A percentile compares a stretch with the other conserved stretches of the same genome.
phyloP scores from a whole-genome alignment of 2,329 filamentous ascomycete genomes.

The Parastagonospora avenae region DNA sequence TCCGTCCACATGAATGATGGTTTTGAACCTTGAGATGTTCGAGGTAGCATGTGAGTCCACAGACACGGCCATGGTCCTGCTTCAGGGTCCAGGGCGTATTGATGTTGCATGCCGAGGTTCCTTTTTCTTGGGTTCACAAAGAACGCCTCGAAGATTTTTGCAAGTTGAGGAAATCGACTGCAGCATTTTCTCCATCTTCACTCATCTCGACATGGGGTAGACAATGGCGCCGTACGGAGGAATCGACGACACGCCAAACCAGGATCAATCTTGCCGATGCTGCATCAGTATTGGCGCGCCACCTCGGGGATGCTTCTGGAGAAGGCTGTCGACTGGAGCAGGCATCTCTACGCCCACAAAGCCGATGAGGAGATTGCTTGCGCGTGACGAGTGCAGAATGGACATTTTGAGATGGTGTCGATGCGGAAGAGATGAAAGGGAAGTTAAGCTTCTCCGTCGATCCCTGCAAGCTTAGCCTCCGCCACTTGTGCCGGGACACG shows the following conservation, averaged over 20 bases:
- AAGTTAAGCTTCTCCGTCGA: slow-evolving; percentile 18
- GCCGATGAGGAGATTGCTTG: neutral
- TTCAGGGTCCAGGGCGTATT: slow-evolving; percentile 14
- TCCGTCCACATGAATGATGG: neutral
- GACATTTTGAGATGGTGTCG: slow-evolving; percentile 14
- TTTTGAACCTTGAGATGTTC: neutral
- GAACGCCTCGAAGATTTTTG: neutral
- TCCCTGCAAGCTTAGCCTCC: slow-evolving; percentile 26
- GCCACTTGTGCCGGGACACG: slow-evolving; percentile 28
- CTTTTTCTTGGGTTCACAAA: neutral
- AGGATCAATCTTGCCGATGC: neutral
- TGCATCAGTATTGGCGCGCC: neutral
- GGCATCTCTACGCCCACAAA: neutral
- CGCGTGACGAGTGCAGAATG: neutral
- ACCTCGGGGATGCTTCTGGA: neutral
- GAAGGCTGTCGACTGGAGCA: neutral
- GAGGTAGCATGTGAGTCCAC: neutral
- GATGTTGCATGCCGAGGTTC: slow-evolving; percentile 24
- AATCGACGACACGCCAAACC: neutral
- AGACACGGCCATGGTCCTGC: neutral
- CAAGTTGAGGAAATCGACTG: neutral
- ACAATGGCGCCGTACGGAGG: neutral
- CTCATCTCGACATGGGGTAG: neutral
- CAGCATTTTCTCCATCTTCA: neutral
- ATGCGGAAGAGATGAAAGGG: slow-evolving; percentile 21